Evolutionary conservation across 2,329 filamentous ascomycete species (phyloP).

Genomic region (Saccharata proteae): DNA sequence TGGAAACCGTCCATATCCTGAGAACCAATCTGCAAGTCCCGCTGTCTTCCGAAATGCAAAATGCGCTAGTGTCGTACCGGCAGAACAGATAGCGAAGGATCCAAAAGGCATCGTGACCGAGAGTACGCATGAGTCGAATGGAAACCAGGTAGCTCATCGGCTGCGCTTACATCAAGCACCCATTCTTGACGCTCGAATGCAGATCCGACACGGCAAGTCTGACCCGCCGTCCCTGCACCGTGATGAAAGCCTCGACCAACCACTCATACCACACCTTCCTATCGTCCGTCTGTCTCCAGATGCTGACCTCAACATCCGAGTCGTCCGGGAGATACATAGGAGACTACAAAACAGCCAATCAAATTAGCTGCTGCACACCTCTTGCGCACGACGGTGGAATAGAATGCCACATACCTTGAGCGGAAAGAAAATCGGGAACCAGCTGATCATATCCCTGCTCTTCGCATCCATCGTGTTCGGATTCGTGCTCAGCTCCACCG

Average conservation of each 20-base stretch:
- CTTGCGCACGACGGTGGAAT: not conserved
- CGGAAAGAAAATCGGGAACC: conserved; percentile 98
- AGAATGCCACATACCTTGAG: conserved; percentile 55
- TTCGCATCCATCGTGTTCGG: conserved; percentile 85
- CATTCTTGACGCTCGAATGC: conserved; percentile 26
- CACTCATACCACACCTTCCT: conserved; percentile 98
- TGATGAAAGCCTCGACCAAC: conserved; percentile 71
- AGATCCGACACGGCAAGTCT: conserved; percentile 18
- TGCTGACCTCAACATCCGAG: conserved; percentile 76
- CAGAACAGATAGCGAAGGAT: too few species aligned
- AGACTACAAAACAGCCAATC: conserved; percentile 40
- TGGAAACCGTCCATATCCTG: too few species aligned
- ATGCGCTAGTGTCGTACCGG: too few species aligned
- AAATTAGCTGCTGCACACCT: too few species aligned
- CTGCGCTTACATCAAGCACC: conserved; percentile 25
- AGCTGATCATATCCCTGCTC: conserved; percentile 96
- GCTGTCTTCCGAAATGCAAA: too few species aligned
- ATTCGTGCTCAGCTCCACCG: conserved; percentile 81
- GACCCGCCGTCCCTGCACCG: conserved; percentile 2
- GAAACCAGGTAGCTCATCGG: too few species aligned
- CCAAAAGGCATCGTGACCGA: too few species aligned
- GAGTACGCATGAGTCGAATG: too few species aligned
- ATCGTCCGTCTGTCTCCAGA: conserved; percentile 94
- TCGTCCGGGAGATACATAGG: conserved; percentile 78
- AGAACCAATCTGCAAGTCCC: too few species aligned